Base-by-base conservation (phyloP, 2,329 filamentous ascomycete species). In the Orbilia blumenaviensis region DNA sequence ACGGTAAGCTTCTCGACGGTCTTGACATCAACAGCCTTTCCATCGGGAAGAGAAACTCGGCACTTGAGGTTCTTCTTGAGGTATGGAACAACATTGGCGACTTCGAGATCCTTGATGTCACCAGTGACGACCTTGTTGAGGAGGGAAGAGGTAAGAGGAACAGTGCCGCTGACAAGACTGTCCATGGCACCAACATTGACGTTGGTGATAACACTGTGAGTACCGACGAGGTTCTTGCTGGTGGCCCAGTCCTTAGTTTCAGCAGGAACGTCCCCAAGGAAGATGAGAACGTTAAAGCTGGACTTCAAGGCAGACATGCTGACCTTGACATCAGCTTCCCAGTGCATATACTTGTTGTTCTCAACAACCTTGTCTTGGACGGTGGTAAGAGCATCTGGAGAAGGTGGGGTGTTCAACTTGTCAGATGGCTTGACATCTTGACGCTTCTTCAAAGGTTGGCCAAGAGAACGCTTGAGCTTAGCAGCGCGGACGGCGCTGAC, bases 151-250 rank as follows among this genome's bases (percentile, higher is more conserved):
- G 84, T 84, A 3, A 85, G 74, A 0, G 81, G 82, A 3, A 85
- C 81, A 29, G 81, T 83, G 16, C 83, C 83, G 2, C 84, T 83
- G 29, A 85, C 81, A 12, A 81, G 63, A 3, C 81, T 66, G 5
- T 80, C 73, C 12, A 79, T 68, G 5, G 77, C 78, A 2, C 80
- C 79, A 9, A 29, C 52, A 50, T 82, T 81, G 3, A 71, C 34
- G 29, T 81, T 82, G 2, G 83, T 82, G 52, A 84, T 82, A 9
- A 82, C 80, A 1, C 81, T 79, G 34, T 84, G 81, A 38, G 83
- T 83, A 29, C 84, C 83, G 21, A 85, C 81, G 32, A 84, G 83
- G 54, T 84, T 83, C 23, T 80, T 79, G 66, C 83, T 83, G 0
- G 81, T 82, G 4, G 82, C 78, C 82, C 84, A 83, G 18, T 77